phyloP scores from a whole-genome alignment of 495 filamentous ascomycete genomes.

The Friedmanniomyces simplex region DNA sequence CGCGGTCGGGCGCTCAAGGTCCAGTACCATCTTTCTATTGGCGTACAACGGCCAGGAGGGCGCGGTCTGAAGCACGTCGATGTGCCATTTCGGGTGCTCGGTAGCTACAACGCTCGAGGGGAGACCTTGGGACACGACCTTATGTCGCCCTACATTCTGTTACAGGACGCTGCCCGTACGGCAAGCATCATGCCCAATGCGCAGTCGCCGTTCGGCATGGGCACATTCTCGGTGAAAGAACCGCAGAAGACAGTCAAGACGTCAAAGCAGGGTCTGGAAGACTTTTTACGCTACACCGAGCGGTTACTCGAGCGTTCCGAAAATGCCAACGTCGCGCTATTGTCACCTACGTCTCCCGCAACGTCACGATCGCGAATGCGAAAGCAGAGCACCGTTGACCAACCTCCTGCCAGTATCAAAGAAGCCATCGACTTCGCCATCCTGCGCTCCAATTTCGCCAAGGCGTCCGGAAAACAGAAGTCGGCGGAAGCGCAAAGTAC shows the following conservation, averaged over 20 bases:
- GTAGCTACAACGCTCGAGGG: constrained; percentile 68
- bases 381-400: constrained; percentile 38
- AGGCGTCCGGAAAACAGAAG: constrained; percentile 33
- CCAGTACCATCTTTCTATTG: constrained; percentile 80
- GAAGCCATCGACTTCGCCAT: constrained; percentile 89
- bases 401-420: constrained; percentile 37
- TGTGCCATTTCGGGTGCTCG: constrained; percentile 87
- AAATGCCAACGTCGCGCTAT: constrained; percentile 37
- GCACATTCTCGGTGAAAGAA: constrained; percentile 31
- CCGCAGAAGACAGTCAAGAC: not conserved
- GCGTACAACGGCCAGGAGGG: constrained; percentile 78
- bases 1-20: constrained; percentile 92
- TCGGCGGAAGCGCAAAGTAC: constrained; percentile 44
- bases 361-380: constrained; percentile 46
- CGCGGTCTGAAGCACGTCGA: constrained; percentile 83
- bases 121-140: constrained; percentile 73
- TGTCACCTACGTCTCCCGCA: constrained; percentile 35
- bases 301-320: constrained; percentile 11
- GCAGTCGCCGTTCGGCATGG: constrained; percentile 22
- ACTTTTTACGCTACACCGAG: constrained; percentile 23
- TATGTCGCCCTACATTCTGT: constrained; percentile 84
- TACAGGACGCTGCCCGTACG: constrained; percentile 72
- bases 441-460: constrained; percentile 52
- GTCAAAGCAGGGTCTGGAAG: constrained; percentile 28
- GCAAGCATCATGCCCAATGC: constrained; percentile 36